Conservation (phyloP, 306 rosid genomes). For the Citrullus mucosospermus region DNA sequence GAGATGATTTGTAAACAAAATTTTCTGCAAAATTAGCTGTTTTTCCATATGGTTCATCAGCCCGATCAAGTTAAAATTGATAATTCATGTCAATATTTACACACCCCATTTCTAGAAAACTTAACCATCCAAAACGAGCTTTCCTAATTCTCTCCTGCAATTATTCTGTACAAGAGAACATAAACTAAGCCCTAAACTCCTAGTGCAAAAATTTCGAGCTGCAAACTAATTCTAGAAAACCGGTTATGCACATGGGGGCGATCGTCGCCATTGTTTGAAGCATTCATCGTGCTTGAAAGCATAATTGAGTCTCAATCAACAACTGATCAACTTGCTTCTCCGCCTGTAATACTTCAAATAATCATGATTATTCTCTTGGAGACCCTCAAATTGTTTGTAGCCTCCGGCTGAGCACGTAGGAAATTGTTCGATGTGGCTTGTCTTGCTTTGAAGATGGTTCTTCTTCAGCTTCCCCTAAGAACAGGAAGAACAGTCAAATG, state of each 20-base stretch:
- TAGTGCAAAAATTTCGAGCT: background rate
- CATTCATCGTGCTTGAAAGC: background rate
- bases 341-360: conserved; percentile 23
- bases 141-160: background rate
- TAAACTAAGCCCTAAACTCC: background rate
- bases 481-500: background rate
- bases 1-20: background rate
- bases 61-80: background rate
- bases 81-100: background rate
- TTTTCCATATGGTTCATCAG: background rate
- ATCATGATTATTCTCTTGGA: background rate
- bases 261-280: background rate
- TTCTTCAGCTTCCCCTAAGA: conserved; percentile 21
- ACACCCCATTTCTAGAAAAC: background rate
- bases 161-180: background rate
- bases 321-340: conserved; percentile 21
- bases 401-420: conserved; percentile 6
- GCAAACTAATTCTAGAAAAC: background rate
- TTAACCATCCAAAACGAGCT: background rate
- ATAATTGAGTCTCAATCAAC: background rate
- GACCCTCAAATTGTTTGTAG: conserved; percentile 1
- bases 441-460: conserved; percentile 10
- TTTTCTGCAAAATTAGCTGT: background rate
- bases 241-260: background rate
- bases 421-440: conserved; percentile 13